A percentile compares a stretch with the other conserved stretches of the same genome.
phyloP scores from a whole-genome alignment of 2,329 filamentous ascomycete species.

The Monilinia fructigena region DNA sequence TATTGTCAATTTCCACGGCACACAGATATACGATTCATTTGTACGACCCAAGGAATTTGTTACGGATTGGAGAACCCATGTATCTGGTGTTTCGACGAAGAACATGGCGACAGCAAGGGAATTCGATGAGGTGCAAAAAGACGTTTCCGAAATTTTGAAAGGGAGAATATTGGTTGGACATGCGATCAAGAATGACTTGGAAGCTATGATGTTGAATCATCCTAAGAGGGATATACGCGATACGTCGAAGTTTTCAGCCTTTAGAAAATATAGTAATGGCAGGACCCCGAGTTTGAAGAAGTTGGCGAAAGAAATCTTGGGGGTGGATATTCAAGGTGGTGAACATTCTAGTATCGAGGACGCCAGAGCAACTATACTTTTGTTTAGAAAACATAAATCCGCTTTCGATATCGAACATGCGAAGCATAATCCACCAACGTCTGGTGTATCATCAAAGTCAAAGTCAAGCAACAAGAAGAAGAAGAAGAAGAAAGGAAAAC shows the following conservation, averaged over 20 bases:
- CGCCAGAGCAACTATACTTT: constrained; percentile 83
- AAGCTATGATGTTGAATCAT: constrained; percentile 74
- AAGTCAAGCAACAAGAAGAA: constrained; percentile 36
- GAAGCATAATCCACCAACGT: constrained; percentile 56
- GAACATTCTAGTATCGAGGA: constrained; percentile 71
- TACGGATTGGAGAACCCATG: constrained; percentile 84
- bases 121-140: constrained; percentile 74
- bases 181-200: constrained; percentile 74
- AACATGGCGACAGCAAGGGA: constrained; percentile 68
- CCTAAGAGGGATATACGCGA: constrained; percentile 77
- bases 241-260: constrained; percentile 74
- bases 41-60: constrained; percentile 76
- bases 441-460: constrained; percentile 26
- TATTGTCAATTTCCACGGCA: constrained; percentile 89
- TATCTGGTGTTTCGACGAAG: constrained; percentile 76
- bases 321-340: constrained; percentile 61
- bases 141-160: constrained; percentile 66
- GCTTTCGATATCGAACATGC: constrained; percentile 81
- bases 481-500: constrained; percentile 44
- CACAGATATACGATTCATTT: constrained; percentile 91
- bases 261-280: constrained; percentile 66
- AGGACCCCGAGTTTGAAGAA: constrained; percentile 65
- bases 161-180: constrained; percentile 79
- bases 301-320: constrained; percentile 56
- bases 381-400: constrained; percentile 80